A percentile compares a stretch with the other conserved stretches of the same genome.
These are phyloP conservation scores for Casuarina glauca DNA, from an alignment of 306 rosid genomes.

Conservation along the genomic window DNA sequence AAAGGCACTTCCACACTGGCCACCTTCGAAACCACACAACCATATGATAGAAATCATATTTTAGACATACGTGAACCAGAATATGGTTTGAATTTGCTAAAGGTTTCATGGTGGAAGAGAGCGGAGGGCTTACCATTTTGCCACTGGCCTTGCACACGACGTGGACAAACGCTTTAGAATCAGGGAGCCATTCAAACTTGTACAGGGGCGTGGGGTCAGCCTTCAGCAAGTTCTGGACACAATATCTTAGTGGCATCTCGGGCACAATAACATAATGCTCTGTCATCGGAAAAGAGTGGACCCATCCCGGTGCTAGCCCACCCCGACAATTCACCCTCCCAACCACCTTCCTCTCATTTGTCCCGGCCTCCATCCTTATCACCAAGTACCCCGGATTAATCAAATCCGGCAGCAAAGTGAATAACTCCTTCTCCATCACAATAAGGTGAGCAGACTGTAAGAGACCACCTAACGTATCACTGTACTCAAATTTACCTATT, in stretches of 20 bases:
- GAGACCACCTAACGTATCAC: too few relatives aligned
- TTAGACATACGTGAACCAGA: neutral
- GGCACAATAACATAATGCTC: slow-evolving; percentile 76
- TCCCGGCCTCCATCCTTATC: slow-evolving; percentile 70
- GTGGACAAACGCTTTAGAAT: slow-evolving; percentile 56
- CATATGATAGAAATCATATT: neutral
- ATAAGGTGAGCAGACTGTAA: slow-evolving; percentile 32
- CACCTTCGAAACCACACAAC: too few relatives aligned
- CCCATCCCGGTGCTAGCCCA: slow-evolving; percentile 24
- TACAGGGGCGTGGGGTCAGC: slow-evolving; percentile 89
- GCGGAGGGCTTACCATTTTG: slow-evolving; percentile 50
- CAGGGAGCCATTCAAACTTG: slow-evolving; percentile 44
- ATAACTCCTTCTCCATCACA: slow-evolving; percentile 69
- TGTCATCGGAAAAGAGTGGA: slow-evolving; percentile 83
- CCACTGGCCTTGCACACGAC: slow-evolving; percentile 85
- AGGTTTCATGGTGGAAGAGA: neutral
- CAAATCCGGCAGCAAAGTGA: slow-evolving; percentile 78
- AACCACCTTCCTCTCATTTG: slow-evolving; percentile 71
- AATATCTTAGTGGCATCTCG: slow-evolving; percentile 84
- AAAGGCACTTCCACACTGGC: slow-evolving; percentile 72
- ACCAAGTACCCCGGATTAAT: slow-evolving; percentile 72
- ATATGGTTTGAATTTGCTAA: too few relatives aligned
- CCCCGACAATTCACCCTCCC: slow-evolving; percentile 40
- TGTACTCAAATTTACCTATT: too few relatives aligned
- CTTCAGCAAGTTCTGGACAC: slow-evolving; percentile 79